Percentiles rank a stretch among this genome's conserved stretches.
Evolutionary conservation across 2,329 filamentous ascomycete species (phyloP).

Genomic region (Neoarthrinium moseri): DNA sequence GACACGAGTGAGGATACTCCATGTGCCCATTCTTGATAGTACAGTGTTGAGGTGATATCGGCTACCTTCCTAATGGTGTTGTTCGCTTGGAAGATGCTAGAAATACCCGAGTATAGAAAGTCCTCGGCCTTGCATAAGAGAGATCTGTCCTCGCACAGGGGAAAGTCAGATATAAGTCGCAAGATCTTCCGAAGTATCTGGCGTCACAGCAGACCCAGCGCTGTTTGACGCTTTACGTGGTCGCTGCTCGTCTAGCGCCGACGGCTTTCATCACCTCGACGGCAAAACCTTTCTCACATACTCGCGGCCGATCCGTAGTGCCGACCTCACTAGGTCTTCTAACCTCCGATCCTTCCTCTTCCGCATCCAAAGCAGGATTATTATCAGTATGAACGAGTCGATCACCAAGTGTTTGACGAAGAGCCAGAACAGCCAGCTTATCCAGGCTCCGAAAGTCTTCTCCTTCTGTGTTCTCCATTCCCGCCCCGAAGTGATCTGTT

Average conservation of each 20-base stretch:
- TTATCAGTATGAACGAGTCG: slow-evolving; percentile 64
- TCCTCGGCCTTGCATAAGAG: no score
- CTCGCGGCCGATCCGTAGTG: slow-evolving; percentile 56
- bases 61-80: no score
- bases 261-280: slow-evolving; percentile 50
- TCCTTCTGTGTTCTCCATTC: slow-evolving; percentile 68
- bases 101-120: no score
- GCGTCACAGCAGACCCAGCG: background rate
- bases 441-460: slow-evolving; percentile 66
- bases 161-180: no score
- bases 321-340: slow-evolving; percentile 70
- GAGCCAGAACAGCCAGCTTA: slow-evolving; percentile 68
- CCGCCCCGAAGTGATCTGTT: slow-evolving; percentile 79
- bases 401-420: slow-evolving; percentile 70
- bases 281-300: slow-evolving; percentile 60
- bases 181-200: no score
- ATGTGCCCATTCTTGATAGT: no score
- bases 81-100: no score
- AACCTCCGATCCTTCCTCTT: slow-evolving; percentile 68
- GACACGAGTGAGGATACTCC: no score
- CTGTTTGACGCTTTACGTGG: background rate
- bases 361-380: slow-evolving; percentile 72
- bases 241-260: no score
- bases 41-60: no score
- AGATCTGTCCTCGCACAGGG: no score